A percentile compares a stretch with the other conserved stretches of the same genome.
Conservation (phyloP, 805 yeast genomes). For the Wickerhamomyces silvicola region DNA sequence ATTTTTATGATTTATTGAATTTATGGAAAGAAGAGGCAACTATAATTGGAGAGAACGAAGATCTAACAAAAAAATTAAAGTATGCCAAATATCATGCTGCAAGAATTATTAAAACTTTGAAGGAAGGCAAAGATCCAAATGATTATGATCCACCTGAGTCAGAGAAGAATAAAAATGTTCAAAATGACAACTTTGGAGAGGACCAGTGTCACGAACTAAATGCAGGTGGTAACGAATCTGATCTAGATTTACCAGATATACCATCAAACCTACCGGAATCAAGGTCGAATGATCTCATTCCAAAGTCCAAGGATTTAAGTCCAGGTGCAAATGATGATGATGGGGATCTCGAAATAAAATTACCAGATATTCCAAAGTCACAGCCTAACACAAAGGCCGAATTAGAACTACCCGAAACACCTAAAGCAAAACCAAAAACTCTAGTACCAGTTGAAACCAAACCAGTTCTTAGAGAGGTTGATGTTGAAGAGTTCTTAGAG, state of each 20-base stretch:
- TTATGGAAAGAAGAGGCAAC: slow-evolving; percentile 31
- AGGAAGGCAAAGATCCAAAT: slow-evolving; percentile 51
- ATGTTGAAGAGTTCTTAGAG: slow-evolving; percentile 45
- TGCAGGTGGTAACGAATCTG: too few relatives aligned
- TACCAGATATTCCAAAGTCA: slow-evolving; percentile 11
- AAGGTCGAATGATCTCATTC: background rate
- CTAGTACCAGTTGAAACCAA: slow-evolving; percentile 2
- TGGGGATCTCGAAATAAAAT: slow-evolving; percentile 2
- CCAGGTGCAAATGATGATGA: slow-evolving; percentile 2
- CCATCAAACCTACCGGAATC: background rate
- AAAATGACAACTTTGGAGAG: background rate
- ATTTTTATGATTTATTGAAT: slow-evolving; percentile 45
- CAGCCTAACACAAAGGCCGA: too few relatives aligned
- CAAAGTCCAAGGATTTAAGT: slow-evolving; percentile 1
- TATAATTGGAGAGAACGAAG: slow-evolving; percentile 27
- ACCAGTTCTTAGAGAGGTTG: too few relatives aligned
- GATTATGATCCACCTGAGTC: slow-evolving; percentile 37
- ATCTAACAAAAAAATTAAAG: slow-evolving; percentile 36
- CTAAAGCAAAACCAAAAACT: slow-evolving; percentile 2
- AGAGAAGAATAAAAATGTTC: background rate
- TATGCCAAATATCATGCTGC: slow-evolving; percentile 61
- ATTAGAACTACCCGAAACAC: slow-evolving; percentile 11
- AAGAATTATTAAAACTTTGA: slow-evolving; percentile 44
- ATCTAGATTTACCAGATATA: too few relatives aligned
- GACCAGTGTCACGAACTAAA: background rate